Conservation (phyloP, 2,329 filamentous ascomycete species). For the Dothistroma septosporum region DNA sequence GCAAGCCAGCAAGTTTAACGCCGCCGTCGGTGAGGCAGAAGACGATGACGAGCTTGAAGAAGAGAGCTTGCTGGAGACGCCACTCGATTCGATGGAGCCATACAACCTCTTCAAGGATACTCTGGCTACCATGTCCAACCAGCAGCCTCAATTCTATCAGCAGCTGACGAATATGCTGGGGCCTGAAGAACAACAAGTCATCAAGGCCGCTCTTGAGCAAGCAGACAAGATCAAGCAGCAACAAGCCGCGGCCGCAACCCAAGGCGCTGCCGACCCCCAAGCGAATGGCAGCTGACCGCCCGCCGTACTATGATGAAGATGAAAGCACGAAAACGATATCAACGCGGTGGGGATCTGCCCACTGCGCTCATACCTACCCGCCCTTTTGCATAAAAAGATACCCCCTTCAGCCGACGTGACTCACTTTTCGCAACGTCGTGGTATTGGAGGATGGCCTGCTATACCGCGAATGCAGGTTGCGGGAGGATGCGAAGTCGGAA, state of each 20-base stretch:
- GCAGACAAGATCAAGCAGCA: slow-evolving; percentile 53
- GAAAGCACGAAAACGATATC: not conserved
- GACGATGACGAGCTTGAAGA: slow-evolving; percentile 89
- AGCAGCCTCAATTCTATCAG: slow-evolving; percentile 84
- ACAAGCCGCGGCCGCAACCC: slow-evolving; percentile 15
- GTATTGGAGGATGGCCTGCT: too few species aligned
- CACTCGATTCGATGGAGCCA: slow-evolving; percentile 90
- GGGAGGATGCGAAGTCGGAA: not conserved
- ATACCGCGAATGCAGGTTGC: too few species aligned
- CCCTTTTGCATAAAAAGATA: slow-evolving; percentile 10
- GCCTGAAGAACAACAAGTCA: slow-evolving; percentile 73
- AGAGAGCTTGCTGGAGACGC: slow-evolving; percentile 85
- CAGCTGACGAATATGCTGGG: slow-evolving; percentile 73
- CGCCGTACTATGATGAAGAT: not conserved
- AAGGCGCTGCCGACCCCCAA: slow-evolving; percentile 3
- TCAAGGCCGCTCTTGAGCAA: slow-evolving; percentile 73
- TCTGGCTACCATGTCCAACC: slow-evolving; percentile 79
- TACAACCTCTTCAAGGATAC: slow-evolving; percentile 84
- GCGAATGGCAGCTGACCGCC: slow-evolving; percentile 15
- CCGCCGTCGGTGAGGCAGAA: slow-evolving; percentile 56
- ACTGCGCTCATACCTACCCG: not conserved
- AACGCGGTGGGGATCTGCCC: not conserved
- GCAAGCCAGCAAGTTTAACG: slow-evolving; percentile 53
- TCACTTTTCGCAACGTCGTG: not conserved
- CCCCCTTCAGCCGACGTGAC: slow-evolving; percentile 4